phyloP scores from a whole-genome alignment of 2,329 filamentous ascomycete species.

The Tolypocladium nubicola region DNA sequence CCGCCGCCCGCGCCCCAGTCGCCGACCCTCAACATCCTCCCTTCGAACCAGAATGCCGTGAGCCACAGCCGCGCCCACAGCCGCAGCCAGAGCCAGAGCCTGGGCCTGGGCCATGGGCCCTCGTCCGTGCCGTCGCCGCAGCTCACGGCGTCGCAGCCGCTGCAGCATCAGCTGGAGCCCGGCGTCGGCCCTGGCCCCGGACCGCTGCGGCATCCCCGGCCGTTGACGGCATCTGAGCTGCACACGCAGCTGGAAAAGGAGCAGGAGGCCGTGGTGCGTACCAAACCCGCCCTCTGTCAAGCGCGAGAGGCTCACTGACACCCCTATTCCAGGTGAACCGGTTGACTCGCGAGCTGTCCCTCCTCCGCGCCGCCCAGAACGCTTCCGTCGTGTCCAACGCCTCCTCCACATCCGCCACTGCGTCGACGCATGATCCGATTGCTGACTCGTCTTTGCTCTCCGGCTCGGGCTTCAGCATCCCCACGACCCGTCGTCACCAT shows the following conservation, averaged over 20 bases:
- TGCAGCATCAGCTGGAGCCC: constrained; percentile 21
- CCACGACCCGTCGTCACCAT: constrained; percentile 42
- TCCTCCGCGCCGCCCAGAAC: constrained; percentile 64
- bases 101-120: constrained; percentile 10
- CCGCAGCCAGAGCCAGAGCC: constrained; percentile 5
- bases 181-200: constrained; percentile 49
- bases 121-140: constrained; percentile 19
- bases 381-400: constrained; percentile 55
- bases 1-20: constrained; percentile 25
- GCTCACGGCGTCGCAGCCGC: constrained; percentile 7
- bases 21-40: constrained; percentile 44
- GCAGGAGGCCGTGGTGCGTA: constrained; percentile 77
- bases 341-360: constrained; percentile 75
- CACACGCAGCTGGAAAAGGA: constrained; percentile 89
- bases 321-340: constrained; percentile 63
- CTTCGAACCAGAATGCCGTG: constrained; percentile 42
- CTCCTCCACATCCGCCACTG: constrained; percentile 49
- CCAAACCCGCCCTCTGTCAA: not conserved
- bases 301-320: not conserved
- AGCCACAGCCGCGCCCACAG: constrained; percentile 16
- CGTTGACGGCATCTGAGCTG: constrained; percentile 79
- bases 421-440: constrained; percentile 36
- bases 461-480: constrained; percentile 47
- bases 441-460: constrained; percentile 43
- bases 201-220: constrained; percentile 75